These are phyloP conservation scores for Amanita rubescens DNA, from an alignment of 768 basidiomycete genomes.

Conservation along the genomic window DNA sequence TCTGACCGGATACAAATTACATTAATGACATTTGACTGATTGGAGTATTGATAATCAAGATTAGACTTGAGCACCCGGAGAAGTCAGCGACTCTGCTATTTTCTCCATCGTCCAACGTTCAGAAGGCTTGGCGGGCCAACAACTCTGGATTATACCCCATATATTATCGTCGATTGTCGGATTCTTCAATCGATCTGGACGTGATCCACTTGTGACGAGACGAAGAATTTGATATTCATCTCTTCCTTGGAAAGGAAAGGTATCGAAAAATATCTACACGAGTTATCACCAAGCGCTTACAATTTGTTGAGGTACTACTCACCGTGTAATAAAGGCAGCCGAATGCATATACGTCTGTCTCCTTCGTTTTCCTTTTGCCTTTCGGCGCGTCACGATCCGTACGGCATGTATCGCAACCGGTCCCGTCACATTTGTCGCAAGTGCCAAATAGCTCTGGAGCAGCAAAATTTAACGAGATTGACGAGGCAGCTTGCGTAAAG, in stretches of 20 bases:
- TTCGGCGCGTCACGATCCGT: neutral
- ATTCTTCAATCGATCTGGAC: neutral
- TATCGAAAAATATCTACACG: neutral
- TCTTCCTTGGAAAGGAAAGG: neutral
- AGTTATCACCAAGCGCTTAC: neutral
- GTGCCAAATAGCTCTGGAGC: constrained; percentile 2
- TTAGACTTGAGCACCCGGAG: neutral
- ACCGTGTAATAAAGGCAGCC: constrained; percentile 3
- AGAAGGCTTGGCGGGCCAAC: neutral
- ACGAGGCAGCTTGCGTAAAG: neutral
- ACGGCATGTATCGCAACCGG: neutral
- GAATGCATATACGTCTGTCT: constrained; percentile 3
- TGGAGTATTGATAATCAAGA: too few species aligned
- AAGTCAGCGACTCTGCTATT: neutral
- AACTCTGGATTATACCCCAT: neutral
- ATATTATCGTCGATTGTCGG: neutral
- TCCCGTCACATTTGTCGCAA: neutral
- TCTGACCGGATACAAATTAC: too few species aligned
- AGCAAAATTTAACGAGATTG: neutral
- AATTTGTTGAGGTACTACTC: neutral
- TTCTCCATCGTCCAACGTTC: neutral
- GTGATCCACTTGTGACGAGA: neutral
- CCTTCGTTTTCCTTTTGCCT: neutral
- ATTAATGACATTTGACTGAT: too few species aligned
- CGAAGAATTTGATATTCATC: neutral